These are phyloP conservation scores for Septoria linicola DNA, from an alignment of 2,329 filamentous ascomycete genomes.

Conservation along the genomic window DNA sequence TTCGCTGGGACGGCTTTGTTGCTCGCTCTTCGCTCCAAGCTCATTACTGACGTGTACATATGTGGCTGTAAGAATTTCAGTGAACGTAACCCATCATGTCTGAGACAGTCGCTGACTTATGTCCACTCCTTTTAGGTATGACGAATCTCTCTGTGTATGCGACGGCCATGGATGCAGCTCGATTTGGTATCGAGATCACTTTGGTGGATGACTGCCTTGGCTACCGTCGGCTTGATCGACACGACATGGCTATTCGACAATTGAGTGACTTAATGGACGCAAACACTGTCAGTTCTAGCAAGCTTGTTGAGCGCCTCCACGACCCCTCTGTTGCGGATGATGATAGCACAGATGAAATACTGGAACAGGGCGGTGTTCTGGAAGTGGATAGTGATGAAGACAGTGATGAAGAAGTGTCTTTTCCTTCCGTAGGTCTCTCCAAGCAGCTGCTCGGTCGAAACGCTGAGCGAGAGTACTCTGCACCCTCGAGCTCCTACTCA, in stretches of 20 bases:
- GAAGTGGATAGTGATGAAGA: conserved; percentile 26
- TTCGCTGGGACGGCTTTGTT: conserved; percentile 74
- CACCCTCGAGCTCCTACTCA: conserved; percentile 23
- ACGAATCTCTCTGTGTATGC: conserved; percentile 88
- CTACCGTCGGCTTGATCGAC: conserved; percentile 68
- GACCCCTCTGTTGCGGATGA: conserved; percentile 18
- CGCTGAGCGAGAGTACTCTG: conserved; percentile 14
- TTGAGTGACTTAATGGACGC: conserved; percentile 75
- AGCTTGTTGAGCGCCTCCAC: conserved; percentile 38
- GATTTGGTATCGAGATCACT: conserved; percentile 83
- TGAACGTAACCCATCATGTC: too few species aligned
- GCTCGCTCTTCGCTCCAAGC: conserved; percentile 73
- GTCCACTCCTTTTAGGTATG: too few species aligned
- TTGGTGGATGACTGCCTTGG: conserved; percentile 87
- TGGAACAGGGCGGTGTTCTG: conserved; percentile 3
- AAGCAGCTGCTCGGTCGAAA: conserved; percentile 16
- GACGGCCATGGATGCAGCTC: conserved; percentile 84
- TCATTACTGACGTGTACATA: conserved; percentile 86
- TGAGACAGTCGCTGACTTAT: too few species aligned
- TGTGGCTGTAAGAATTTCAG: too few species aligned
- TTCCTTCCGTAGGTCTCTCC: conserved; percentile 25
- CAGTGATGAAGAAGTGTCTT: conserved; percentile 24
- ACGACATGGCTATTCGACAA: conserved; percentile 67
- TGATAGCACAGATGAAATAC: conserved; percentile 18
- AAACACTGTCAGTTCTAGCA: conserved; percentile 58